phyloP scores from a whole-genome alignment of 2,329 filamentous ascomycete genomes.

The Hypoxylon rubiginosum region DNA sequence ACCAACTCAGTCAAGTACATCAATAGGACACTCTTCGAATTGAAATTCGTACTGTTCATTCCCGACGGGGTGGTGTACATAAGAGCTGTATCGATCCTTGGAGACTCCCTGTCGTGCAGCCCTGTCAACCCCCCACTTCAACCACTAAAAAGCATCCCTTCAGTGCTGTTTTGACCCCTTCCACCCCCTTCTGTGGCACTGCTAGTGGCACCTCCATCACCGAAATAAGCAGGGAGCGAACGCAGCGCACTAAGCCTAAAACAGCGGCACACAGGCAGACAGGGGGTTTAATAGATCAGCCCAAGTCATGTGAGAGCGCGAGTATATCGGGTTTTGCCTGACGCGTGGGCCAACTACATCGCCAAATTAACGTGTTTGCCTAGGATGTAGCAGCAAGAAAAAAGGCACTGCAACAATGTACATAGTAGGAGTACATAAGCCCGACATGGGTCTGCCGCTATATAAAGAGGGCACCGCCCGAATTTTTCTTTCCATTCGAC shows the following conservation, averaged over 20 bases:
- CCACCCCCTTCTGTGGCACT: conserved; percentile 22
- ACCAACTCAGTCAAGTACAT: not conserved
- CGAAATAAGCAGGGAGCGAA: conserved; percentile 34
- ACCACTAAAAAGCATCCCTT: conserved; percentile 39
- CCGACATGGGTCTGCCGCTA: conserved; percentile 41
- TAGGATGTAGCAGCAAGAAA: conserved; percentile 36
- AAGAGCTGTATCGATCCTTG: conserved; percentile 41
- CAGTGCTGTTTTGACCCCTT: conserved; percentile 19
- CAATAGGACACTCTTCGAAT: conserved; percentile 19
- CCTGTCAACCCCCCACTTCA: conserved; percentile 40
- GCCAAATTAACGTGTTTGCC: conserved; percentile 50
- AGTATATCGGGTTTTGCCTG: conserved; percentile 43
- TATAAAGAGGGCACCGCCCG: conserved; percentile 40
- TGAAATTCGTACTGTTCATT: conserved; percentile 21
- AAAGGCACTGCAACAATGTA: conserved; percentile 11
- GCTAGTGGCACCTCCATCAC: conserved; percentile 38
- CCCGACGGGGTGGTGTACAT: not conserved
- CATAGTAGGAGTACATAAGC: conserved; percentile 14
- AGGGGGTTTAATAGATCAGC: conserved; percentile 28
- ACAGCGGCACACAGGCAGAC: too few species aligned
- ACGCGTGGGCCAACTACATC: conserved; percentile 51
- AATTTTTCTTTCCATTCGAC: conserved; percentile 40
- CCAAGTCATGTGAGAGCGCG: conserved; percentile 50
- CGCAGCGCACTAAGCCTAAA: conserved; percentile 41
- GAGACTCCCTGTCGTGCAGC: conserved; percentile 36